Evolutionary conservation across 495 filamentous ascomycete genomes (phyloP), one percentile per base, ranked within the genome.

Genomic region (Coniosporium apollinis): DNA sequence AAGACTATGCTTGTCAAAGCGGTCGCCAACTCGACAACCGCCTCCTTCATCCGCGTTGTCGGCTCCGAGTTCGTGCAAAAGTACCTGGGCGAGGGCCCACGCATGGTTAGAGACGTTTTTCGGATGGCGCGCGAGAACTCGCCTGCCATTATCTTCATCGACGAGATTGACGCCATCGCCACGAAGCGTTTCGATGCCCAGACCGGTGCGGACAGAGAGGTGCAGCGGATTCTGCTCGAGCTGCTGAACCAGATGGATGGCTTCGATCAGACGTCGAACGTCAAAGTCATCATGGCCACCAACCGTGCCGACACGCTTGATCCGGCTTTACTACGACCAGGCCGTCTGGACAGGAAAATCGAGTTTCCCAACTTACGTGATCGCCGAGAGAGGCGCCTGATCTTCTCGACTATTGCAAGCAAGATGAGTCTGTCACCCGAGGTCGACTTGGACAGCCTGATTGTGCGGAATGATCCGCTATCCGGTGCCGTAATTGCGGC

Each of bases 241-340:
- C 65, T 97, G 41, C 74, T 97, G 39, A 97, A 97, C 62, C 89
- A 97, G 60, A 96, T 97, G 89, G 89, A 97, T 58, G 89, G 89
- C 42, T 97, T 97, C 61, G 89, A 97, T 56, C 89, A 96, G 56
- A 87, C 84, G 2, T 79, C 82, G 59, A 96, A 96, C 54, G 91
- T 97, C 56, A 97, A 97, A 61, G 89, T 97, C 50, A 96, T 97
- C 64, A 97, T 97, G 89, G 89, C 89, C 38, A 97, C 89, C 43
- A 97, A 97, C 63, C 75, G 89, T 46, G 91, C 89, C 32, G 89
- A 97, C 50, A 97, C 91, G 10, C 66, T 97, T 33, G 89, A 97
- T 52, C 89, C 89, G 3, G 89, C 89, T 9, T 61, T 97, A 46
- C 71, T 97, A 30, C 82, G 89, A 39, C 89, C 89, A 14, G 89